Evolutionary conservation across 345 rosid species (phyloP).

Genomic region (Erodium maritimum): DNA sequence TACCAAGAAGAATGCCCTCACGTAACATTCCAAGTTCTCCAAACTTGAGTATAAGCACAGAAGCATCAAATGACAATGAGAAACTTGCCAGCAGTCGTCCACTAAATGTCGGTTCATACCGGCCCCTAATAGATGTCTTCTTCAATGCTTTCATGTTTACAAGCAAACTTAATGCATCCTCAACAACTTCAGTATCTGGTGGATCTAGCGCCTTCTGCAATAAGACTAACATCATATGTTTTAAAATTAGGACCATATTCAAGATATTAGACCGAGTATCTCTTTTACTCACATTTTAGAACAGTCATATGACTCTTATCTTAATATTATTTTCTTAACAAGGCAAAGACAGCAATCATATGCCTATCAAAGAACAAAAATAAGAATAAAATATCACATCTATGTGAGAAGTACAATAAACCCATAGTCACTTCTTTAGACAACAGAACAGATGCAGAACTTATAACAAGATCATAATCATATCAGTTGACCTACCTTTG

Average conservation of each 20-base stretch:
- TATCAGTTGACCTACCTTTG: constrained; percentile 34
- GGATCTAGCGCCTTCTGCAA: constrained; percentile 86
- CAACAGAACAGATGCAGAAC: constrained; percentile 1
- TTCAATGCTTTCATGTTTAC: constrained; percentile 42
- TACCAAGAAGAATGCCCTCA: constrained; percentile 78
- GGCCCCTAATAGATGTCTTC: constrained; percentile 43
- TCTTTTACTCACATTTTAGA: not conserved
- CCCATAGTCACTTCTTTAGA: not conserved
- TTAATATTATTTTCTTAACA: not conserved
- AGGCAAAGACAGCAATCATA: too few species aligned
- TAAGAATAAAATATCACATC: too few species aligned
- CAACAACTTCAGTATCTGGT: constrained; percentile 59
- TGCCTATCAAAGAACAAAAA: too few species aligned
- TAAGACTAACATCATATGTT: constrained; percentile 37
- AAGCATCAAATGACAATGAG: constrained; percentile 71
- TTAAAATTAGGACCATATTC: constrained; percentile 10
- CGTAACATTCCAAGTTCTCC: constrained; percentile 72
- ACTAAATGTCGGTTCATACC: constrained; percentile 80
- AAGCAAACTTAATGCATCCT: constrained; percentile 65
- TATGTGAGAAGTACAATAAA: too few species aligned
- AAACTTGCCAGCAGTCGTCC: constrained; percentile 82
- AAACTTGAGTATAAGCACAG: constrained; percentile 64
- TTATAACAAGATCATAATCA: constrained; percentile 5
- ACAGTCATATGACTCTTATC: not conserved
- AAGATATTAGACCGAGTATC: not conserved